A percentile compares a stretch with the other conserved stretches of the same genome.
phyloP scores from a whole-genome alignment of 257 asterid species.

The Solanum pinnatisectum region DNA sequence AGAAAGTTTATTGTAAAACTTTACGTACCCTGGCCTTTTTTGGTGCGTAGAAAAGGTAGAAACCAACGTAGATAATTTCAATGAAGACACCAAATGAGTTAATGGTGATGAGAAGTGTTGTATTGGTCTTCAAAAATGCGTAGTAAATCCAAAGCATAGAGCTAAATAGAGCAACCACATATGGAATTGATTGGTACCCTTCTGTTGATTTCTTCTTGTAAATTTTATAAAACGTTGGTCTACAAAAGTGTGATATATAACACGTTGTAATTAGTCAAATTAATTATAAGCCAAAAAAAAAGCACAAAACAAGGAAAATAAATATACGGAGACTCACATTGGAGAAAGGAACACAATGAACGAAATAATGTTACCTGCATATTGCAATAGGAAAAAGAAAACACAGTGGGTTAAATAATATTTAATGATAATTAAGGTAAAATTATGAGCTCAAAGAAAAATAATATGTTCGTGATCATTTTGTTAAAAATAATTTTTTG shows the following conservation, averaged over 20 bases:
- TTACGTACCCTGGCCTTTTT: slow-evolving; percentile 28
- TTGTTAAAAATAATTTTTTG: not conserved
- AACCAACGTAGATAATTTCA: slow-evolving; percentile 34
- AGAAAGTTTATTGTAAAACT: not conserved
- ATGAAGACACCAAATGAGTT: slow-evolving; percentile 52
- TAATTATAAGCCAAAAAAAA: not conserved
- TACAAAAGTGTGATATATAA: not conserved
- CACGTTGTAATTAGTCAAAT: too few species aligned
- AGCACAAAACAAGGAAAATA: too few species aligned
- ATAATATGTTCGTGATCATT: not conserved
- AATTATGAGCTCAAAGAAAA: not conserved
- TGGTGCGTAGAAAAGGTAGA: slow-evolving; percentile 42
- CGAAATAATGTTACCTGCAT: slow-evolving; percentile 51
- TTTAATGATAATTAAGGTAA: not conserved
- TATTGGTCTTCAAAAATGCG: slow-evolving; percentile 48
- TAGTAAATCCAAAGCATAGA: slow-evolving; percentile 70
- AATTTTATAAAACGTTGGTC: slow-evolving; percentile 48
- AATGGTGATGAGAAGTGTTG: slow-evolving; percentile 58
- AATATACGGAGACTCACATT: slow-evolving; percentile 20
- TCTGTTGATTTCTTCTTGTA: slow-evolving; percentile 51
- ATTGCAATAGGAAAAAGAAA: not conserved
- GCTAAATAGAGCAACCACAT: slow-evolving; percentile 47
- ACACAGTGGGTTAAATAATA: not conserved
- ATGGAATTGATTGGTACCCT: slow-evolving; percentile 55
- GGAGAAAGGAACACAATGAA: slow-evolving; percentile 65